Evolutionary conservation across 1,284 basidiomycete genomes (phyloP).

Genomic region (Papiliotrema fonsecae): DNA sequence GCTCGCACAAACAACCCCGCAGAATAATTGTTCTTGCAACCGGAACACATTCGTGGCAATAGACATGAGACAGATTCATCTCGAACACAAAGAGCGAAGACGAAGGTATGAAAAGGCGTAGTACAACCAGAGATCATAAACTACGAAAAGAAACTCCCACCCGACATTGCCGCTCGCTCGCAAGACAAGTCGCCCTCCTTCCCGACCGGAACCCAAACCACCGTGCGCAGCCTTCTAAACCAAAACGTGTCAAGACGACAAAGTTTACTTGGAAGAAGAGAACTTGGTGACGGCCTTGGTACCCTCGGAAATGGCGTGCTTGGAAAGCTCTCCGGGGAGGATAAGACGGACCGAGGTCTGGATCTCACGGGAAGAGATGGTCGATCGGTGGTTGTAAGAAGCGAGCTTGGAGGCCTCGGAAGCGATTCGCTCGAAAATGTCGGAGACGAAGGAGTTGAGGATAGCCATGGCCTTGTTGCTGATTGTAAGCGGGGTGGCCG

Average conservation of each 20-base stretch:
- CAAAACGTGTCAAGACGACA: too few species aligned
- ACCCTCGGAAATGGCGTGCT: constrained; percentile 79
- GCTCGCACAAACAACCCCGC: too few species aligned
- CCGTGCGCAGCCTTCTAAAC: constrained; percentile 1
- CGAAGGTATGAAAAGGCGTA: constrained; percentile 19
- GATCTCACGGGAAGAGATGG: constrained; percentile 89
- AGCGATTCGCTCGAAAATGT: constrained; percentile 91
- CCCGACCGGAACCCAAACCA: too few species aligned
- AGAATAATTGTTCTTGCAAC: too few species aligned
- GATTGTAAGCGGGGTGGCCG: constrained; percentile 48
- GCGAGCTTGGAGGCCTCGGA: constrained; percentile 86
- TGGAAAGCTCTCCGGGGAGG: constrained; percentile 76
- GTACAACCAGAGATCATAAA: neutral
- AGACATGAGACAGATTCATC: constrained; percentile 4
- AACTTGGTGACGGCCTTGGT: constrained; percentile 56
- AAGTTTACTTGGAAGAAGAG: constrained; percentile 51
- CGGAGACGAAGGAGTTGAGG: constrained; percentile 87
- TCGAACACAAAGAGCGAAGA: constrained; percentile 19
- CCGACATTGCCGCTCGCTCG: neutral
- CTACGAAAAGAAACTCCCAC: constrained; percentile 2
- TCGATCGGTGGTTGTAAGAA: constrained; percentile 88
- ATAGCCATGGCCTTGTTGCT: constrained; percentile 93
- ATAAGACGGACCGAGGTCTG: constrained; percentile 87
- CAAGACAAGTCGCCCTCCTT: neutral
- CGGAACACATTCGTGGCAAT: too few species aligned